A percentile compares a stretch with the other conserved stretches of the same genome.
Conservation (phyloP, 2,329 filamentous ascomycete genomes). For the Alternaria hordeiaustralica region DNA sequence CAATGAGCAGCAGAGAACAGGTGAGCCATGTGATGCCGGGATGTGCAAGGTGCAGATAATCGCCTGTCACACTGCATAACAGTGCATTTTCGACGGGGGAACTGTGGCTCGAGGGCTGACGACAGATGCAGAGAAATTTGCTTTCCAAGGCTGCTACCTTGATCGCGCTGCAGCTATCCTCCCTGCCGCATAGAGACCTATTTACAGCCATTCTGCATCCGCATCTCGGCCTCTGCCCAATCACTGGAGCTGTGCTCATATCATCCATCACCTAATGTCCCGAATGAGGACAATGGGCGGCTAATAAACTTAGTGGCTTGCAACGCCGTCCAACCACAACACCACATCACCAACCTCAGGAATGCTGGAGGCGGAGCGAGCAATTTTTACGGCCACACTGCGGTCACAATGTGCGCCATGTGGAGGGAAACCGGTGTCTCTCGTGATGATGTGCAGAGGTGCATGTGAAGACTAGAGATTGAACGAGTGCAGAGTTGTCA, state of each 20-base stretch:
- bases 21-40: constrained; percentile 38
- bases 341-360: constrained; percentile 17
- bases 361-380: constrained; percentile 1
- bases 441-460: constrained; percentile 33
- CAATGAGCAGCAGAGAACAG: constrained; percentile 22
- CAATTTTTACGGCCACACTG: constrained; percentile 17
- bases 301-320: constrained; percentile 41
- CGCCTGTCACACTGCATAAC: constrained; percentile 45
- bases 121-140: constrained; percentile 26
- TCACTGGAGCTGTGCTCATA: constrained; percentile 14
- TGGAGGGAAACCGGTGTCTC: constrained; percentile 15
- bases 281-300: constrained; percentile 39
- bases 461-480: constrained; percentile 16
- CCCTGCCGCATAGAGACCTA: constrained; percentile 36
- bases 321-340: constrained; percentile 32
- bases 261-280: constrained; percentile 38
- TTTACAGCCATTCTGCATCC: constrained; percentile 41
- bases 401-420: constrained; percentile 22
- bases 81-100: constrained; percentile 31
- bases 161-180: constrained; percentile 20
- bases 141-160: constrained; percentile 15
- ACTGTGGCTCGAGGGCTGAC: constrained; percentile 19
- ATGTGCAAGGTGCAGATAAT: constrained; percentile 31
- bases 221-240: constrained; percentile 23
- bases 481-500: constrained; percentile 17